Conservation (phyloP, 2,329 filamentous ascomycete species). For the Biscogniauxia marginata region DNA sequence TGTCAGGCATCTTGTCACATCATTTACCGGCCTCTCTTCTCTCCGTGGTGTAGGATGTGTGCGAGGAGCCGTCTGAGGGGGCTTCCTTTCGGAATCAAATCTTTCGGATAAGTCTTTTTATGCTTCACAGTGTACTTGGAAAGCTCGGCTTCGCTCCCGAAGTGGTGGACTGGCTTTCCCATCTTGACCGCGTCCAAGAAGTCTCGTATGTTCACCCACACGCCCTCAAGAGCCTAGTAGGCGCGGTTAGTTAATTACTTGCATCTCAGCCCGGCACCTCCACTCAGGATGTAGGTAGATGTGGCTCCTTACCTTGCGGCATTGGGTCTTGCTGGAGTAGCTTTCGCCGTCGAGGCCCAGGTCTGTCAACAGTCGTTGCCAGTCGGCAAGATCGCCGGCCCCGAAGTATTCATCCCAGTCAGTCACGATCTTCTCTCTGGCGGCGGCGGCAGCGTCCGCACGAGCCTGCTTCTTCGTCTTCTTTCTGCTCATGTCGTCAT, state of each 20-base stretch:
- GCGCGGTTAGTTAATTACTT: background rate
- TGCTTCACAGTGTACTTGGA: slow-evolving; percentile 35
- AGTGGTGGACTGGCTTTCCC: slow-evolving; percentile 31
- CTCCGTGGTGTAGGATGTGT: slow-evolving; percentile 23
- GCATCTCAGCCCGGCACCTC: background rate
- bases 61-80: slow-evolving; percentile 40
- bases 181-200: slow-evolving; percentile 39
- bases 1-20: background rate
- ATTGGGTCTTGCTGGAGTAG: slow-evolving; percentile 44
- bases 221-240: slow-evolving; percentile 38
- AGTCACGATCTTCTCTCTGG: background rate
- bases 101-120: slow-evolving; percentile 45
- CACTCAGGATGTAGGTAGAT: background rate
- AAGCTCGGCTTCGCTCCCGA: slow-evolving; percentile 34
- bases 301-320: slow-evolving; percentile 39
- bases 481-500: background rate
- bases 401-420: slow-evolving; percentile 15
- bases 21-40: background rate
- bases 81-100: slow-evolving; percentile 39
- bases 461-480: slow-evolving; percentile 5
- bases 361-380: slow-evolving; percentile 45
- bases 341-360: slow-evolving; percentile 37
- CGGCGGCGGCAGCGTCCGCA: background rate
- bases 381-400: slow-evolving; percentile 37
- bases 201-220: slow-evolving; percentile 51